Evolutionary conservation across 768 basidiomycete species (phyloP).

Genomic region (Termitomyces sp.): DNA sequence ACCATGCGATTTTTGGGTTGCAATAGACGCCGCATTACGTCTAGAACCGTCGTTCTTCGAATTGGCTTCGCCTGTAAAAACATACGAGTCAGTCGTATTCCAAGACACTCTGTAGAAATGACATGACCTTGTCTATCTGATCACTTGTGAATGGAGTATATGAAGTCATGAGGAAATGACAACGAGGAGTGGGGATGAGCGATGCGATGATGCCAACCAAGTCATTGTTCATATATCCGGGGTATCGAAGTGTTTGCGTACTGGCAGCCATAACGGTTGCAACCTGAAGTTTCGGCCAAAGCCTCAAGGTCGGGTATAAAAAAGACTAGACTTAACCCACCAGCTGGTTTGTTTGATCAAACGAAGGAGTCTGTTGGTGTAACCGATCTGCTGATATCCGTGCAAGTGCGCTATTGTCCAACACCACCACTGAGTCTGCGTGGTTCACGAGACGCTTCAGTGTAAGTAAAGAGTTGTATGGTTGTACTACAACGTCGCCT

Average conservation of each 20-base stretch:
- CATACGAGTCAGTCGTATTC: neutral
- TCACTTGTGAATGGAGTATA: conserved; percentile 99
- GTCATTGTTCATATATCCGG: conserved; percentile 99
- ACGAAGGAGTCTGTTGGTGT: conserved; percentile 81
- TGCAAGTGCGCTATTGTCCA: conserved; percentile 92
- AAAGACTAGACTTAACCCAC: conserved; percentile 32
- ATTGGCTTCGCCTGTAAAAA: conserved; percentile 82
- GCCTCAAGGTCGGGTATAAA: neutral
- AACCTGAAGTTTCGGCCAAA: conserved; percentile 44
- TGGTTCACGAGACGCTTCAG: conserved; percentile 92
- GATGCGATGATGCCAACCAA: conserved; percentile 95
- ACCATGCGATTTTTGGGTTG: conserved; percentile 99
- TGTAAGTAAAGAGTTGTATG: conserved; percentile 93
- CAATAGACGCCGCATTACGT: conserved; percentile 95
- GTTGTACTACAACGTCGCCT: conserved; percentile 96
- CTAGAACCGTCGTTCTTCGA: conserved; percentile 92
- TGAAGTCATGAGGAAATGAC: conserved; percentile 98
- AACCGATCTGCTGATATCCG: conserved; percentile 91
- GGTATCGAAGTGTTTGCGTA: conserved; percentile 94
- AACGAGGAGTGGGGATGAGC: conserved; percentile 93
- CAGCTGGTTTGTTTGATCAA: conserved; percentile 90
- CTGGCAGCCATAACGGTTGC: conserved; percentile 98
- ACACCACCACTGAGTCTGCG: conserved; percentile 94
- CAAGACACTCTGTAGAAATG: neutral
- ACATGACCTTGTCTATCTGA: conserved; percentile 82